A percentile compares a stretch with the other conserved stretches of the same genome.
phyloP scores from a whole-genome alignment of 495 filamentous ascomycete species.

The Bacidia gigantensis region DNA sequence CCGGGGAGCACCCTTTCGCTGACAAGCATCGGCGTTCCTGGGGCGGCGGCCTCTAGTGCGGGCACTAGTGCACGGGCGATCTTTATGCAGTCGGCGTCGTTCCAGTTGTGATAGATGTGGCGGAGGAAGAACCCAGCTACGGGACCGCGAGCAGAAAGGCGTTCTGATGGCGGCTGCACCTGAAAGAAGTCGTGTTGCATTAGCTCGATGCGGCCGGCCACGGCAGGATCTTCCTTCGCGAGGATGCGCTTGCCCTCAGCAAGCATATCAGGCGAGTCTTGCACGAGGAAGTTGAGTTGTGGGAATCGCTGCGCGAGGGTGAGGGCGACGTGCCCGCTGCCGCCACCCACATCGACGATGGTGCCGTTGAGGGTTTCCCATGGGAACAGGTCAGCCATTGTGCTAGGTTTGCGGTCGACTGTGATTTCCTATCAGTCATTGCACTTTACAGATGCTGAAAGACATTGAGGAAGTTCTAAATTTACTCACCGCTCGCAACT shows the following conservation, averaged over 20 bases:
- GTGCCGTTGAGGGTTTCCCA: slow-evolving; percentile 1
- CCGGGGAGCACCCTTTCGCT: slow-evolving; percentile 3
- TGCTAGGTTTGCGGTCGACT: slow-evolving; percentile 7
- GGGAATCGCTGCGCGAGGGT: slow-evolving; percentile 11
- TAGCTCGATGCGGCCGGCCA: slow-evolving; percentile 24
- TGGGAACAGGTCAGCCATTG: slow-evolving; percentile 5
- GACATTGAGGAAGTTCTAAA: not conserved
- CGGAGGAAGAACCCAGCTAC: slow-evolving; percentile 29
- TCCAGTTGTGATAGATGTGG: slow-evolving; percentile 33
- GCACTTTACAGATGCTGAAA: no score
- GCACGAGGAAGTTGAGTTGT: slow-evolving; percentile 22
- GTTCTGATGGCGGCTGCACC: slow-evolving; percentile 30
- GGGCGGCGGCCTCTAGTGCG: not conserved
- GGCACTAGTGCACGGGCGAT: not conserved
- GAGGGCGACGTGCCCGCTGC: slow-evolving; percentile 19
- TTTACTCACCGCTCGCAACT: slow-evolving; percentile 7
- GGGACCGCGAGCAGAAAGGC: slow-evolving; percentile 31
- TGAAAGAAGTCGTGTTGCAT: slow-evolving; percentile 36
- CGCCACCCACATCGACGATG: slow-evolving; percentile 28
- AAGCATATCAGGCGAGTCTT: slow-evolving; percentile 19
- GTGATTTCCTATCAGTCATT: not conserved
- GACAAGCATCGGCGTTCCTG: slow-evolving; percentile 1
- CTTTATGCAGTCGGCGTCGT: slow-evolving; percentile 19
- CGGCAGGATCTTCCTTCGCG: not conserved
- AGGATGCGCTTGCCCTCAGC: slow-evolving; percentile 3